Evolutionary conservation across 2,329 filamentous ascomycete species (phyloP), one percentile per base, ranked within the genome.

Genomic region (Claviceps sp.): DNA sequence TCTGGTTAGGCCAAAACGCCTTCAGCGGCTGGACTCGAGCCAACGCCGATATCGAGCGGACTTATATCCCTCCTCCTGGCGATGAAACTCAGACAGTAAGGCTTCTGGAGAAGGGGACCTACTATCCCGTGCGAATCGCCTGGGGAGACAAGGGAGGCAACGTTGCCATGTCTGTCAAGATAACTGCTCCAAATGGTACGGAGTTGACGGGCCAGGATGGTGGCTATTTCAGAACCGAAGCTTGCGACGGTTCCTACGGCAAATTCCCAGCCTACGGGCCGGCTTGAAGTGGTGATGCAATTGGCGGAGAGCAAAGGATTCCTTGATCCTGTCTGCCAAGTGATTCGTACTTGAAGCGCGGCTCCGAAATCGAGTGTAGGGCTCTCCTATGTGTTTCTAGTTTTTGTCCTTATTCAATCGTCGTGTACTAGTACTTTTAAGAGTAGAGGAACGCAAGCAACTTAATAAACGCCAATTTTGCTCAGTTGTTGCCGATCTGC

Each of bases 21-120:
- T 55, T 49, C 41, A 50, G 34, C 39, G 53, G 53, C 40, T 55
- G 53, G 53, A 55, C 45, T 8, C 38, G 53, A n/a, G 53, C 48
- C n/a, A 55, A 55, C 13, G 53, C 53, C 16, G 53, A 55, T 14
- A 55, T 52, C 42, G 53, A 52, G 45, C 45, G 53, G 19, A 53
- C 53, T 6, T 55, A 55, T 40, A 55, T 55, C n/a, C 53, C 53
- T n/a, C 53, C 53, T 40, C 53, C 53, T 34, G 53, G 53, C 22
- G 53, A 55, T 24, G 53, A 53, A 26, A 55, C 53, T 11, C 51
- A 39, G 2, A 55, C 53, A 14, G 38, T 24, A 4, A 53, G 53
- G 46, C 53, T 51, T 42, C 51, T 55, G 5, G 53, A 55, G 24
- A 48, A 55, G 24, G 53, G 53, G 14, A 53, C 53, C 2, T 55